phyloP scores from a whole-genome alignment of 331 rosid genomes.

The Pyrus hybrid region DNA sequence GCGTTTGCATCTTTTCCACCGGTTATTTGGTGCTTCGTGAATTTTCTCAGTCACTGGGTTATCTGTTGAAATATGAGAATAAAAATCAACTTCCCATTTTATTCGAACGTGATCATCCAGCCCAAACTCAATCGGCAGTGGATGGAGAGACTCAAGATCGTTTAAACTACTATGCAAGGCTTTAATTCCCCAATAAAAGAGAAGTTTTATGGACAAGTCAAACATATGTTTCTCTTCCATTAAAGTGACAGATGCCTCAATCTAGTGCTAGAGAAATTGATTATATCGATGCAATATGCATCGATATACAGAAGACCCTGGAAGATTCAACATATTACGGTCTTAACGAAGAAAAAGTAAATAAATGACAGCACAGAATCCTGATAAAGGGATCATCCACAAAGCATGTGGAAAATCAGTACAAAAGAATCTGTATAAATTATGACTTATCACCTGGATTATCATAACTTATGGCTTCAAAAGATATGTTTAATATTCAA shows the following conservation, averaged over 20 bases:
- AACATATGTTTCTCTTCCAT: not conserved
- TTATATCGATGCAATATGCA: not conserved
- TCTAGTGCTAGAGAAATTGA: not conserved
- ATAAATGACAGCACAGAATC: too few species aligned
- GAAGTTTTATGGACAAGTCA: not conserved
- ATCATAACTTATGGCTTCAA: too few species aligned
- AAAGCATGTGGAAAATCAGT: too few species aligned
- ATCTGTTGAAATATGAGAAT: conserved; percentile 14
- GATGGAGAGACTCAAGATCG: not conserved
- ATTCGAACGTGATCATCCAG: not conserved
- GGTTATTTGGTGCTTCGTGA: conserved; percentile 35
- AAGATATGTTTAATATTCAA: too few species aligned
- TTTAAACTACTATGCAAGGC: not conserved
- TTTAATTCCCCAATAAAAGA: not conserved
- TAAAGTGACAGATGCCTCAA: not conserved
- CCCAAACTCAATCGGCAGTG: not conserved
- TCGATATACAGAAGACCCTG: not conserved
- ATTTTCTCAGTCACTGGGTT: conserved; percentile 31
- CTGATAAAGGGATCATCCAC: too few species aligned
- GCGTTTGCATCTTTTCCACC: conserved; percentile 40
- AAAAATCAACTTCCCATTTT: not conserved
- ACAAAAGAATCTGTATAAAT: too few species aligned
- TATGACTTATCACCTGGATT: too few species aligned
- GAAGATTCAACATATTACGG: not conserved
- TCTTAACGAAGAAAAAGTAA: too few species aligned